Percentiles rank a stretch among this genome's conserved stretches.
Conservation (phyloP, 2,329 filamentous ascomycete genomes). For the Aspergillus udagawae region DNA sequence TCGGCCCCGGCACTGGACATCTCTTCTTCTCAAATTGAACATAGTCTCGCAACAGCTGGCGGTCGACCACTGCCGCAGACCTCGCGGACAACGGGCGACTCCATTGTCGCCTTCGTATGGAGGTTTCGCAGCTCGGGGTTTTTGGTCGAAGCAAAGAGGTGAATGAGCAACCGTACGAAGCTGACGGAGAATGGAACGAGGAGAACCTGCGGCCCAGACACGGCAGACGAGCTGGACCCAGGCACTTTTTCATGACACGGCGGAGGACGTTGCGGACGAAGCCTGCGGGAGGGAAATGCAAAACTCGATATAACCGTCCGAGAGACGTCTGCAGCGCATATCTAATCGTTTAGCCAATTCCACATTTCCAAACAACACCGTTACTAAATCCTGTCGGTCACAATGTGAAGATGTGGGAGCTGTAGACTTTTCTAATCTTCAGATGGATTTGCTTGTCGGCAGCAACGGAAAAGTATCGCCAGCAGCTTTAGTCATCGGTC, state of each 20-base stretch:
- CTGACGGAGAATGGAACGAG: conserved; percentile 12
- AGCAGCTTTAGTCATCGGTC: background rate
- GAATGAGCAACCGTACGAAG: conserved; percentile 5
- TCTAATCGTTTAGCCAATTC: conserved; percentile 18
- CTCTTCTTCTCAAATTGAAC: conserved; percentile 6
- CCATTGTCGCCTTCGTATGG: conserved; percentile 16
- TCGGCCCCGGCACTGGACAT: conserved; percentile 15
- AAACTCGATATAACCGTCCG: conserved; percentile 22
- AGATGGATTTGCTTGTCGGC: background rate
- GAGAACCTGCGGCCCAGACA: conserved; percentile 28
- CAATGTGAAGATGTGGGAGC: background rate
- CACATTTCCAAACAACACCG: conserved; percentile 6
- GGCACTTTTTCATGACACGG: conserved; percentile 43
- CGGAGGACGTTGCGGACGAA: conserved; percentile 21
- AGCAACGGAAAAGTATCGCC: background rate
- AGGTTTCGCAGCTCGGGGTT: conserved; percentile 6
- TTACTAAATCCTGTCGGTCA: background rate
- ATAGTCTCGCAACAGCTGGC: conserved; percentile 15
- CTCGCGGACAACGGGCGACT: conserved; percentile 16
- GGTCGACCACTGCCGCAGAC: conserved; percentile 15
- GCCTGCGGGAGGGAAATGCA: conserved; percentile 23
- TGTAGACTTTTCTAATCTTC: background rate
- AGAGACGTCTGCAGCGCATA: conserved; percentile 23
- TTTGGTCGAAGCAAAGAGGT: conserved; percentile 3
- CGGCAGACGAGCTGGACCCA: conserved; percentile 33